Evolutionary conservation across 768 basidiomycete species (phyloP).

Genomic region (Tricholoma sp.): DNA sequence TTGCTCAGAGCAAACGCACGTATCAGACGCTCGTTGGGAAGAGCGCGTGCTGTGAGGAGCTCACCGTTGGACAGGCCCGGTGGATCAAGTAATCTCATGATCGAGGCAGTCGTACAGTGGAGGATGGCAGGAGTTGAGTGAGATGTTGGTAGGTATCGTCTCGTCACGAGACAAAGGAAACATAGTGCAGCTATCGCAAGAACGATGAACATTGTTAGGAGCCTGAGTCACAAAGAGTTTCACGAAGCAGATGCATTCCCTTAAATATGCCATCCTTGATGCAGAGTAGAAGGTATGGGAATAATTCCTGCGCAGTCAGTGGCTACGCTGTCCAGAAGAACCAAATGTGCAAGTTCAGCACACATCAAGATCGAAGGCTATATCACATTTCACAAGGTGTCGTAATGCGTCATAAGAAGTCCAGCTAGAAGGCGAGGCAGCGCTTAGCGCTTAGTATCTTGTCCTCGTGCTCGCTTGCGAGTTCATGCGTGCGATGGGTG

Average conservation of each 20-base stretch:
- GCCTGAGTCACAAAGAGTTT: not conserved
- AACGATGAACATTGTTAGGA: slow-evolving; percentile 4
- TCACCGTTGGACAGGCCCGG: slow-evolving; percentile 4
- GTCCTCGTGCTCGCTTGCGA: not conserved
- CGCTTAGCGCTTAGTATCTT: not conserved
- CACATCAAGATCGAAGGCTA: not conserved
- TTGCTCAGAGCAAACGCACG: slow-evolving; percentile 35
- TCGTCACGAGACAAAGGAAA: not conserved
- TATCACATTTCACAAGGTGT: not conserved
- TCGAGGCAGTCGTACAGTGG: not conserved
- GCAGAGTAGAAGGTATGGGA: not conserved
- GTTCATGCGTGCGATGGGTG: not conserved
- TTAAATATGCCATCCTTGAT: slow-evolving; percentile 1
- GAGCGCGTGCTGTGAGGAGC: slow-evolving; percentile 26
- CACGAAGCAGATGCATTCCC: not conserved
- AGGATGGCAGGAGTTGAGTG: not conserved
- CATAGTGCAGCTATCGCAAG: not conserved
- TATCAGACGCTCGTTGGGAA: slow-evolving; percentile 30
- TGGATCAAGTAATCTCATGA: slow-evolving; percentile 10
- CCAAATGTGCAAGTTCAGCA: not conserved
- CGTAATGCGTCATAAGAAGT: not conserved
- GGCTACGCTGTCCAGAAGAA: not conserved
- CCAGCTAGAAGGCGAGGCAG: not conserved
- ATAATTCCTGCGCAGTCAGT: not conserved
- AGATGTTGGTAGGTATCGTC: not conserved